Evolutionary conservation across 768 basidiomycete genomes (phyloP).

Genomic region (Phylloporus sp.): DNA sequence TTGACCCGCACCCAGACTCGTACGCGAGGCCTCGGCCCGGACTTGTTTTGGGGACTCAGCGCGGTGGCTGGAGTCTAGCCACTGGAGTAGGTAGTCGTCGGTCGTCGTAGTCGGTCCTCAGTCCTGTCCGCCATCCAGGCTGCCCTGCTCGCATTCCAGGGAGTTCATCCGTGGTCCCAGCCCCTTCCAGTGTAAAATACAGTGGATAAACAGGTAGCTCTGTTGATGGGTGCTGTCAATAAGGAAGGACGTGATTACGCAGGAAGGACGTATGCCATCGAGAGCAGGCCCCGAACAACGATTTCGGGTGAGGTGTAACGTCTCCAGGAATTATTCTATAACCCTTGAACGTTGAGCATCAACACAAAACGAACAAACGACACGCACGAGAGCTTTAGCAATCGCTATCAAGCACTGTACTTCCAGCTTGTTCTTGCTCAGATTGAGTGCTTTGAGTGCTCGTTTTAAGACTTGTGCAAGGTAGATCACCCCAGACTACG

Average conservation of each 20-base stretch:
- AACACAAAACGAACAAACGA: background rate
- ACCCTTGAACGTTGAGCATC: background rate
- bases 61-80: too few species aligned
- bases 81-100: background rate
- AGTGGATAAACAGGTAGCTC: too few species aligned
- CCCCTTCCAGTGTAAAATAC: too few species aligned
- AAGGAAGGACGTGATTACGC: too few species aligned
- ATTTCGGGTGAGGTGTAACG: too few species aligned
- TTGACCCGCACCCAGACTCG: background rate
- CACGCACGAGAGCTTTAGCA: constrained; percentile 82
- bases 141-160: too few species aligned
- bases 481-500: constrained; percentile 73
- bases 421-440: constrained; percentile 93
- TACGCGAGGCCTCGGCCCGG: background rate
- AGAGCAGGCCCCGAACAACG: too few species aligned
- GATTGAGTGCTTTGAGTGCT: constrained; percentile 89
- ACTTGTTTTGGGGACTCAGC: constrained; percentile 36
- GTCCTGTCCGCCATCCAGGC: too few species aligned
- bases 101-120: too few species aligned
- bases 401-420: constrained; percentile 71
- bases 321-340: constrained; percentile 68
- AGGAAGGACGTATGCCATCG: too few species aligned
- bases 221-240: too few species aligned
- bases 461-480: constrained; percentile 94
- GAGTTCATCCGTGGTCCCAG: constrained; percentile 48